These are phyloP conservation scores for Pseudonitzschia delicatissima DNA, from an alignment of 108 stramenopile species.

Conservation along the genomic window DNA sequence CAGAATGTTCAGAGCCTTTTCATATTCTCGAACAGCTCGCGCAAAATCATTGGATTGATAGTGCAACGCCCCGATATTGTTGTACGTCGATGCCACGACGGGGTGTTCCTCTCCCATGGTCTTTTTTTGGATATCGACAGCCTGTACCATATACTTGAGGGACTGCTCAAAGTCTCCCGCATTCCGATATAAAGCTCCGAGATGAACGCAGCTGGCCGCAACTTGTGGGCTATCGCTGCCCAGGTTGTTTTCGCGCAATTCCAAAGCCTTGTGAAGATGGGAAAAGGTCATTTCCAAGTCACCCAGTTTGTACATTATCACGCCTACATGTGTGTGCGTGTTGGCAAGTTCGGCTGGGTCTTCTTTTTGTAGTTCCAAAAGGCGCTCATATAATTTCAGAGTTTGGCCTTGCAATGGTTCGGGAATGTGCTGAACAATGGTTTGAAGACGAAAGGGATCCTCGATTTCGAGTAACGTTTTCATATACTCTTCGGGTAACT, in stretches of 20 bases:
- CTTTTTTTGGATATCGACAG: constrained; percentile 19
- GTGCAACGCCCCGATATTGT: constrained; percentile 33
- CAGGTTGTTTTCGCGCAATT: constrained; percentile 15
- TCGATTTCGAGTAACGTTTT: constrained; percentile 12
- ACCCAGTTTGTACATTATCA: constrained; percentile 20
- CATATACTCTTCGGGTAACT: neutral
- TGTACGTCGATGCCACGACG: constrained; percentile 23
- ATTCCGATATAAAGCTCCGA: constrained; percentile 23
- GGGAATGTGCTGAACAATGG: constrained; percentile 7
- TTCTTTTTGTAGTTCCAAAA: constrained; percentile 17
- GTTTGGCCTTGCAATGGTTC: neutral
- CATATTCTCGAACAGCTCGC: constrained; percentile 21
- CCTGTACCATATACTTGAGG: constrained; percentile 16
- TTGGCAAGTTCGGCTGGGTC: constrained; percentile 15
- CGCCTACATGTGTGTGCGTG: constrained; percentile 21
- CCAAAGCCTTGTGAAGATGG: constrained; percentile 23
- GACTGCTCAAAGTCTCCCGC: constrained; percentile 14
- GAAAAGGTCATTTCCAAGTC: constrained; percentile 16
- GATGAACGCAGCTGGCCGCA: constrained; percentile 28
- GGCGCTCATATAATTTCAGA: constrained; percentile 5
- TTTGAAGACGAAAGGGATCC: constrained; percentile 21
- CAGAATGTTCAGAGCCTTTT: constrained; percentile 33
- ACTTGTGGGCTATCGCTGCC: constrained; percentile 20
- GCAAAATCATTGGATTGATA: constrained; percentile 19
- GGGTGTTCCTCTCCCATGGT: constrained; percentile 19